A percentile compares a stretch with the other conserved stretches of the same genome.
These are phyloP conservation scores for Oxytropis ochrocephala DNA, from an alignment of 306 rosid species.

Conservation along the genomic window DNA sequence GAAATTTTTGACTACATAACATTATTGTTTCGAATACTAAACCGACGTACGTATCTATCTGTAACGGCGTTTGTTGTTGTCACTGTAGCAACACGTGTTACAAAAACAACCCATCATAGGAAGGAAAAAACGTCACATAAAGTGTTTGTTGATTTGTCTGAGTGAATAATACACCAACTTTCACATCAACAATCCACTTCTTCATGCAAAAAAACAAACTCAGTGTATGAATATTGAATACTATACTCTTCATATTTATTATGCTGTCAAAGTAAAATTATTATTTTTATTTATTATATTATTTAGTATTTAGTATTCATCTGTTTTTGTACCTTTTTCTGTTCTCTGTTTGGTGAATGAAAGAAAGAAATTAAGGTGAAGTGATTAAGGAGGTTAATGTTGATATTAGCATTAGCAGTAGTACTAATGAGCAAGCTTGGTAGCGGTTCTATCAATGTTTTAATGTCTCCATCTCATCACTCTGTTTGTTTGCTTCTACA, in stretches of 20 bases:
- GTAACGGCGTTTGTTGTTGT: slow-evolving; percentile 15
- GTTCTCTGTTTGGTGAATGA: slow-evolving; percentile 4
- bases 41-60: slow-evolving; percentile 3
- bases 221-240: neutral
- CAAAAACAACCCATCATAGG: slow-evolving; percentile 7
- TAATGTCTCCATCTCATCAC: slow-evolving; percentile 27
- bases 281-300: no score
- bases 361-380: neutral
- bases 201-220: slow-evolving; percentile 1
- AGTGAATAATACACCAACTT: neutral
- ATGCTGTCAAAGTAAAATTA: no score
- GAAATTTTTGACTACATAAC: no score
- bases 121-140: neutral
- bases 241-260: neutral
- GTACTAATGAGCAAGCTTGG: slow-evolving; percentile 5
- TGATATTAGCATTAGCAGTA: neutral
- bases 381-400: neutral
- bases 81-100: slow-evolving; percentile 36
- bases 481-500: slow-evolving; percentile 46
- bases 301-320: neutral
- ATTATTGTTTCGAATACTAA: neutral
- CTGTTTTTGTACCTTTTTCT: neutral
- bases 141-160: slow-evolving; percentile 4
- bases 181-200: neutral
- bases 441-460: slow-evolving; percentile 27